Base-by-base conservation (phyloP, 768 basidiomycete species). In the Boletus rubropictus region DNA sequence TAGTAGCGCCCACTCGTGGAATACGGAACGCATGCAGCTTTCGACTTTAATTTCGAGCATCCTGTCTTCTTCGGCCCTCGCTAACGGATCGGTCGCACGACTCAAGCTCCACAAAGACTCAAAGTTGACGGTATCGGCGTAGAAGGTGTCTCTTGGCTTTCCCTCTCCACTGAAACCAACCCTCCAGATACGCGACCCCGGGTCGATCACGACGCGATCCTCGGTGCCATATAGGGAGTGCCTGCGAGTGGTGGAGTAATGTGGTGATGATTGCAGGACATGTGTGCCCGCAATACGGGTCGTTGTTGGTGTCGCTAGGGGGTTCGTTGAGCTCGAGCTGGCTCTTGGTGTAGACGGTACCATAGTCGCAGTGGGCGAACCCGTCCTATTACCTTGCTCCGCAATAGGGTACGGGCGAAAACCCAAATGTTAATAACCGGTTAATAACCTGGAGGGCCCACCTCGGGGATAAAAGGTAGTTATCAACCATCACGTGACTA, bases 121-220 rank as follows among this genome's bases (percentile, higher is more conserved):
- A 4, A 72, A 73, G 11, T 60, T 67, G 25, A 68, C 58, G 12
- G 69, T 61, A 12, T 73, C 74, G 0, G 81, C 75, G 56, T 77
- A 79, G 63, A 95, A 88, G n/a, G 93, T 84, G 46, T 91, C 86
- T 57, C 96, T 69, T 8, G 96, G 93, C 49, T 82, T 77, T 4
- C 92, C 83, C 71, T 99, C 96, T 12, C 95, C 95, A 59, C 92
- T 94, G 72, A 97, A 98, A 2, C 96, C 96, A 10, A 94, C 89
- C 70, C 94, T 96, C 94, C 95, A 98, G 50, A 93, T 78, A 44
- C 85, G 76, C 38, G 89, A 92, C 17, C 96, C 96, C 20, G 93
- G 86, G 65, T 99, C 96, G 53, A 99, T 86, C 47, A 99, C 80
- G 34, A 98, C 80, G 38, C 95, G 78, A 68, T 98, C 96, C 62